Conservation (phyloP, 768 basidiomycete genomes). For the Cubamyces sp. region DNA sequence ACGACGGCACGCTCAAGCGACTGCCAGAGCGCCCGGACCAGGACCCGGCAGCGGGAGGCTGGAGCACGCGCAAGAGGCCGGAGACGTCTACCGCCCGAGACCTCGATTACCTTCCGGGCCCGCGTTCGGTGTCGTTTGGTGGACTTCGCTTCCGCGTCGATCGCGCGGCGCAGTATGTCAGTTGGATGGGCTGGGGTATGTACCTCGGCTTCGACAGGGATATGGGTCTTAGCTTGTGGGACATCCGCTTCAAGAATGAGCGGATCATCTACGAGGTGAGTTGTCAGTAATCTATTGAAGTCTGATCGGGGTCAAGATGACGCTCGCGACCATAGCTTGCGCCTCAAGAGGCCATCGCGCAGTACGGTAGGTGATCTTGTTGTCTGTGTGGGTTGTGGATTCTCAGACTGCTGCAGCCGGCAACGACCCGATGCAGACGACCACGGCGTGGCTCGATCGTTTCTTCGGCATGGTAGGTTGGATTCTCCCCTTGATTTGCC, state of each 20-base stretch:
- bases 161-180: conserved; percentile 52
- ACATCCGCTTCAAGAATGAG: conserved; percentile 59
- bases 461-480: conserved; percentile 58
- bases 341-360: conserved; percentile 66
- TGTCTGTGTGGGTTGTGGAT: neutral
- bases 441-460: conserved; percentile 65
- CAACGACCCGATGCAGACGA: conserved; percentile 61
- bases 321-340: conserved; percentile 42
- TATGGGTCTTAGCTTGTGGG: conserved; percentile 67
- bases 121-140: conserved; percentile 62
- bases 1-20: conserved; percentile 54
- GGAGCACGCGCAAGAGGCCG: conserved; percentile 51
- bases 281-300: too few species aligned
- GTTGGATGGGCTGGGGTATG: conserved; percentile 70
- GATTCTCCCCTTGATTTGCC: neutral
- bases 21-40: conserved; percentile 38
- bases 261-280: conserved; percentile 64
- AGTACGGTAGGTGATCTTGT: conserved; percentile 46
- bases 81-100: conserved; percentile 44
- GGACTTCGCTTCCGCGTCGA: conserved; percentile 64
- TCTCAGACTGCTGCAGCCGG: conserved; percentile 43
- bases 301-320: neutral
- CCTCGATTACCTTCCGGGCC: conserved; percentile 67
- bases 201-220: conserved; percentile 67
- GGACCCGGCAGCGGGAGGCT: conserved; percentile 36